These are phyloP conservation scores for Aspergillus terreus DNA, from an alignment of 2,329 filamentous ascomycete species.

Conservation along the genomic window DNA sequence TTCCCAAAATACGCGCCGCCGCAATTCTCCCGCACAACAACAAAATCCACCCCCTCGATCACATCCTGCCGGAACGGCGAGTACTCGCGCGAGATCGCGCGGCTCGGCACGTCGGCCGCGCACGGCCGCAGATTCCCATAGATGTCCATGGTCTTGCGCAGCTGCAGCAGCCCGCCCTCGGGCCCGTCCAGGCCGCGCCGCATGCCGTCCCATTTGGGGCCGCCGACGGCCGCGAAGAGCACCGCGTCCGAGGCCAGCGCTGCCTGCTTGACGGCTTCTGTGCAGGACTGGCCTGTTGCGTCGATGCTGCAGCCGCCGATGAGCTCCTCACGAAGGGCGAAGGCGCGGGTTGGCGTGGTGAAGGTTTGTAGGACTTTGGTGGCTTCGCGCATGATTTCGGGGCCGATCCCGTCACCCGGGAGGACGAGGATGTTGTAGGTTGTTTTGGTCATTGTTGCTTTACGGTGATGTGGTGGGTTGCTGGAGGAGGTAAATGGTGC, in stretches of 20 bases:
- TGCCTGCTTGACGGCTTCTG: slow-evolving; percentile 71
- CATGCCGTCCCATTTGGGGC: slow-evolving; percentile 81
- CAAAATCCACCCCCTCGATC: slow-evolving; percentile 80
- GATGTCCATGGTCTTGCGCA: slow-evolving; percentile 82
- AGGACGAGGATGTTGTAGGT: slow-evolving; percentile 71
- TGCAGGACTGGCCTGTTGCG: slow-evolving; percentile 68
- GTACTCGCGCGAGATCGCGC: slow-evolving; percentile 67
- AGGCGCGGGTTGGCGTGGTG: slow-evolving; percentile 65
- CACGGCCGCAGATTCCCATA: slow-evolving; percentile 88
- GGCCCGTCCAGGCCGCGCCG: slow-evolving; percentile 67
- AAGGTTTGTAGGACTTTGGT: slow-evolving; percentile 68
- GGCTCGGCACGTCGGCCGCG: slow-evolving; percentile 68
- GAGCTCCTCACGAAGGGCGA: slow-evolving; percentile 78
- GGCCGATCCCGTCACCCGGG: slow-evolving; percentile 74
- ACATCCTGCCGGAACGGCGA: slow-evolving; percentile 80
- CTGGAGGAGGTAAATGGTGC: background rate
- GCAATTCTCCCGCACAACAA: slow-evolving; percentile 46
- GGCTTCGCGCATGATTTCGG: slow-evolving; percentile 58
- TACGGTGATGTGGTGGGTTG: background rate
- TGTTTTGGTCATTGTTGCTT: slow-evolving; percentile 14
- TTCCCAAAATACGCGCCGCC: slow-evolving; percentile 41
- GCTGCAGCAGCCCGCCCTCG: slow-evolving; percentile 78
- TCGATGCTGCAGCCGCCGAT: slow-evolving; percentile 87
- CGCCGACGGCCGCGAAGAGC: slow-evolving; percentile 83
- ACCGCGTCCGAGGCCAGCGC: slow-evolving; percentile 80